Evolutionary conservation across 495 filamentous ascomycete genomes (phyloP), one percentile per base, ranked within the genome.

Genomic region (Aspergillus bridgeri): DNA sequence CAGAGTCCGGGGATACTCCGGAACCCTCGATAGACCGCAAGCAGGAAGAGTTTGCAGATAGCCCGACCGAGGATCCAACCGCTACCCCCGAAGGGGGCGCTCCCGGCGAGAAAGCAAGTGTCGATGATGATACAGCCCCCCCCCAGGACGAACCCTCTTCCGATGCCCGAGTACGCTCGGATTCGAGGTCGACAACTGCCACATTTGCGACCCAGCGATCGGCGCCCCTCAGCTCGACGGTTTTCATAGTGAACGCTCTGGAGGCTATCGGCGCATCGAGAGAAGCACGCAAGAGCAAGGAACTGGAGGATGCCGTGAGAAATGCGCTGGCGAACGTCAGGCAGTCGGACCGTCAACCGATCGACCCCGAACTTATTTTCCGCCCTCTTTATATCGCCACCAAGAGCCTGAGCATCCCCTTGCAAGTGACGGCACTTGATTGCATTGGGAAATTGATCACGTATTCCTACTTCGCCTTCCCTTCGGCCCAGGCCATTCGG

Each of bases 371-470:
- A 62, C 74, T 96, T 29, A 85, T 99, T 29, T 99, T 98, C 63
- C 88, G 87, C 62, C 94, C 95, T 3, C 75, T 99, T 6, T 88
- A 90, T 61, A 81, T 96, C 17, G 92, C 95, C 29, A 93, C 92
- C 43, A 91, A 89, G 65, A 84, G 89, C 9, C 79, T 86, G 61
- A 96, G 87, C 65, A 88, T 92, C 55, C 85, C 89, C 17, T 79
- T 98, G 3, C 86, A 90, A 53, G 96, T 90, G 8, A 93, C 89
- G 13, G 92, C 95, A 5, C 81, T 99, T 62, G 95, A 99, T 73
- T 98, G 92, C 69, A 96, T 99, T 64, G 95, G 96, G 55, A 99
- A 98, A 75, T 83, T 99, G 42, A 97, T 98, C 61, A 96, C 93
- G 60, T 98, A 95, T 69, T 96, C 94, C 17, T 97, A 96, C 78